Conservation (phyloP, 139 green algal genomes). For the Mesotaenium endlicherianum region DNA sequence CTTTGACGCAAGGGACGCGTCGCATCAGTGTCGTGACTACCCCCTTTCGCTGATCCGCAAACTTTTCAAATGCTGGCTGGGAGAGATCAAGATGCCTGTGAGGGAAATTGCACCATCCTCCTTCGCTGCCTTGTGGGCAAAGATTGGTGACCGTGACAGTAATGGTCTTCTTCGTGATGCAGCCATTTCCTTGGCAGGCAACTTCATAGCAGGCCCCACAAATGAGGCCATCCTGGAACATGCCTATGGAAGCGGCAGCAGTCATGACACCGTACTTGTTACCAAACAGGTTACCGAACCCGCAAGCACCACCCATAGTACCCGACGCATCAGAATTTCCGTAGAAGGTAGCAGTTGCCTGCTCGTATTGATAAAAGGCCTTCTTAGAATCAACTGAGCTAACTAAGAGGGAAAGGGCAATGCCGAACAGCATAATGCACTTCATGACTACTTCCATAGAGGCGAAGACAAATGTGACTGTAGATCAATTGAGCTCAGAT, state of each 20-base stretch:
- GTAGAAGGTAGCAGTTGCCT: constrained; percentile 35
- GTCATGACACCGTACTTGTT: constrained; percentile 26
- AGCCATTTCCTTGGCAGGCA: background rate
- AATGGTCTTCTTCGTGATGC: background rate
- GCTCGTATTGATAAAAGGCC: background rate
- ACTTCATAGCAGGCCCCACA: constrained; percentile 34
- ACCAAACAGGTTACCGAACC: constrained; percentile 31
- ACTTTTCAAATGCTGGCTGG: background rate
- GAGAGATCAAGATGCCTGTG: constrained; percentile 24
- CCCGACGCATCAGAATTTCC: constrained; percentile 1
- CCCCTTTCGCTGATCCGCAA: background rate
- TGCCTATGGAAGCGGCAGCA: constrained; percentile 11
- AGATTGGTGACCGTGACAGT: constrained; percentile 40
- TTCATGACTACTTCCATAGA: too few species aligned
- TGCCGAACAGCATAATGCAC: too few species aligned
- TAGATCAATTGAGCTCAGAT: too few species aligned
- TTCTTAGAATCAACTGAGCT: background rate
- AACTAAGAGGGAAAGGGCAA: background rate
- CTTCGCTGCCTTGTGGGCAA: constrained; percentile 8
- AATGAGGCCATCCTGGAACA: constrained; percentile 14
- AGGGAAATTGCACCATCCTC: constrained; percentile 1
- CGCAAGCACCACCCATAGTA: constrained; percentile 40
- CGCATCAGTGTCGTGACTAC: constrained; percentile 2
- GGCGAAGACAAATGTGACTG: too few species aligned
- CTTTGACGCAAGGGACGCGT: constrained; percentile 9